A percentile compares a stretch with the other conserved stretches of the same genome.
These are phyloP conservation scores for Krasilnikovozyma curviuscula DNA, from an alignment of 768 basidiomycete species.

Conservation along the genomic window DNA sequence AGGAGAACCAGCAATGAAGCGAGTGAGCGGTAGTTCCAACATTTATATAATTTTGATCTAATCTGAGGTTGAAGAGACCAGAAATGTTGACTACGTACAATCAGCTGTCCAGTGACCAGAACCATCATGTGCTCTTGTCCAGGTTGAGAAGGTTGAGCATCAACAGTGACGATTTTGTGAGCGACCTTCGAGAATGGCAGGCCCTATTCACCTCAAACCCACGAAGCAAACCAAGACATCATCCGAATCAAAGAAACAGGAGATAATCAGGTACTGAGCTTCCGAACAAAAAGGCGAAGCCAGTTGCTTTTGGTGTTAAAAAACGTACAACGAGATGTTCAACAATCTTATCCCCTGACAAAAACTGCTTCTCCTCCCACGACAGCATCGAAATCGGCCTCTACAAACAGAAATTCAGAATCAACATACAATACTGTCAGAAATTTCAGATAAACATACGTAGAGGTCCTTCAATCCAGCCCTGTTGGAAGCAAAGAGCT, in stretches of 20 bases:
- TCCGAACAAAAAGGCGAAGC: neutral
- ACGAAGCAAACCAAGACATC: neutral
- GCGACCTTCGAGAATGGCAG: conserved; percentile 64
- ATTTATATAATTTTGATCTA: too few relatives aligned
- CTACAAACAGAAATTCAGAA: neutral
- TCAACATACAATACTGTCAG: neutral
- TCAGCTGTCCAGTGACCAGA: conserved; percentile 67
- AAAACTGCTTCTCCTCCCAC: conserved; percentile 13
- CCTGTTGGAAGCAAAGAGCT: conserved; percentile 9
- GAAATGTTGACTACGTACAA: conserved; percentile 39
- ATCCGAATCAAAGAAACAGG: neutral
- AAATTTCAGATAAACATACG: neutral
- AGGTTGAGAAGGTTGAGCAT: conserved; percentile 74
- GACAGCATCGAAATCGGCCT: conserved; percentile 9
- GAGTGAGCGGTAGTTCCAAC: neutral
- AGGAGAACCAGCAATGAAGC: conserved; percentile 7
- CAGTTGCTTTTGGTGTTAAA: neutral
- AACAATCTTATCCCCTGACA: conserved; percentile 4
- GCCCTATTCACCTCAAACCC: conserved; percentile 28
- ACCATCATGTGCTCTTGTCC: conserved; percentile 36
- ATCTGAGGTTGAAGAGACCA: too few relatives aligned
- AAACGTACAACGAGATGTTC: conserved; percentile 11
- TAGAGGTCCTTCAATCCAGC: conserved; percentile 11
- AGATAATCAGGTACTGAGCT: neutral
- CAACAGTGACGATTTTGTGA: conserved; percentile 63